phyloP scores from a whole-genome alignment of 352 stramenopile species.

The Phytophthora colocasiae region DNA sequence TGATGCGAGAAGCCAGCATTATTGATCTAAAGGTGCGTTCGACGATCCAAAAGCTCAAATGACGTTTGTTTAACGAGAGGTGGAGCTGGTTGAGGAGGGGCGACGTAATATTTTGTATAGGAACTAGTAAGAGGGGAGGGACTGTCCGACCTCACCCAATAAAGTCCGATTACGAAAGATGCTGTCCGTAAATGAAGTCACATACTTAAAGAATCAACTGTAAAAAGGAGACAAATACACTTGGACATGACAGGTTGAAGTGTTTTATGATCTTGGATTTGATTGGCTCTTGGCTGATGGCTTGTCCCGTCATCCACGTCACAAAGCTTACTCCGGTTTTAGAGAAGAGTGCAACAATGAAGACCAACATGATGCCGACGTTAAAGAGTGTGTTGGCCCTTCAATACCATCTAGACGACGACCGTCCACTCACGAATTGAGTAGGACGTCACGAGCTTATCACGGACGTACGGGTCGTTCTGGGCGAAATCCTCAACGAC shows the following conservation, averaged over 20 bases:
- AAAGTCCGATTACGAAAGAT: constrained; percentile 24
- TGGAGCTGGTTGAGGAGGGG: constrained; percentile 19
- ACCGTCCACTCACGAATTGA: constrained; percentile 69
- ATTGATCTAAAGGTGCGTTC: background rate
- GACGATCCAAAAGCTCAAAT: constrained; percentile 44
- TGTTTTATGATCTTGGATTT: too few species aligned
- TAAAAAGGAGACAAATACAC: too few species aligned
- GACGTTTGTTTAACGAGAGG: constrained; percentile 36
- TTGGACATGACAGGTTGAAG: too few species aligned
- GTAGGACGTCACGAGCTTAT: constrained; percentile 63
- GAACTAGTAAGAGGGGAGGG: background rate
- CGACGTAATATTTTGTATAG: constrained; percentile 23
- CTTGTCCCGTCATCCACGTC: too few species aligned
- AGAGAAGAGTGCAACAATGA: too few species aligned
- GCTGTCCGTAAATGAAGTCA: constrained; percentile 8
- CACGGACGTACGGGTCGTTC: constrained; percentile 70
- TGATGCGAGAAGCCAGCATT: constrained; percentile 37
- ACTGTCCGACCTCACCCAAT: constrained; percentile 24
- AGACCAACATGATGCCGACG: too few species aligned
- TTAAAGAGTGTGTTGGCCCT: too few species aligned
- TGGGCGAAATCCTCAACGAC: constrained; percentile 64
- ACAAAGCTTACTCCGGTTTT: too few species aligned
- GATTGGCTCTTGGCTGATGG: too few species aligned
- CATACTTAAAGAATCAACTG: too few species aligned
- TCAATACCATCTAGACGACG: background rate